Evolutionary conservation across 192 early-diverging fungal species (phyloP).

Genomic region (Dispira parvispora): DNA sequence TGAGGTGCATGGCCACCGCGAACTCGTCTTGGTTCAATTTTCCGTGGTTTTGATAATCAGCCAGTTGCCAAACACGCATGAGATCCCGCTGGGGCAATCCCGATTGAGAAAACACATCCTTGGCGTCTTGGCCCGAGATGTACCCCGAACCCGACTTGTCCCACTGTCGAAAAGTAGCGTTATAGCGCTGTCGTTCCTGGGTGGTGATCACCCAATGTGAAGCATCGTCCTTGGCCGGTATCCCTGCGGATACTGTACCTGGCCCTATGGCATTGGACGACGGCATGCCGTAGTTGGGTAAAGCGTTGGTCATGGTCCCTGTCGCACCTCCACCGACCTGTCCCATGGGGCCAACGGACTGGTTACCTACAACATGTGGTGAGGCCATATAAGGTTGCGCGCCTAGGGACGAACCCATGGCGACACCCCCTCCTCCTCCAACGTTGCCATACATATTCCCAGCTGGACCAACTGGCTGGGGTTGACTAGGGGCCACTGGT

Average conservation of each 20-base stretch:
- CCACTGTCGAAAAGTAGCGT: conserved; percentile 29
- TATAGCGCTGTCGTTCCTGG: conserved; percentile 20
- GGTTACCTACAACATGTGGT: not conserved
- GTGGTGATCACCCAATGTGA: conserved; percentile 19
- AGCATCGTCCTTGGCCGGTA: conserved; percentile 2
- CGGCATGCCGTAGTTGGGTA: conserved; percentile 3
- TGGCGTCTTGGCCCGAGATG: conserved; percentile 32
- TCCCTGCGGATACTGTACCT: no score
- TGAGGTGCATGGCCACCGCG: conserved; percentile 91
- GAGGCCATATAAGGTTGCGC: conserved; percentile 2
- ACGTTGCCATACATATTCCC: no score
- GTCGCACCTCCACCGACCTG: not conserved
- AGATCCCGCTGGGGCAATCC: conserved; percentile 30
- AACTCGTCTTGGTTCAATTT: conserved; percentile 92
- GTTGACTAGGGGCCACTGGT: not conserved
- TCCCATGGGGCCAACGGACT: not conserved
- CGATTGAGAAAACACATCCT: conserved; percentile 40
- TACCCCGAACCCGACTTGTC: conserved; percentile 29
- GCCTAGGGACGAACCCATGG: not conserved
- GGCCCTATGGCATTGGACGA: not conserved
- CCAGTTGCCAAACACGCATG: conserved; percentile 32
- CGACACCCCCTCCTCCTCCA: not conserved
- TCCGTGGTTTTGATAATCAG: conserved; percentile 34
- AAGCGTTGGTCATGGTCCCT: not conserved
- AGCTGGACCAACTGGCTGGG: no score